Base-by-base conservation (phyloP, 306 rosid genomes). In the Castanea mollissima region DNA sequence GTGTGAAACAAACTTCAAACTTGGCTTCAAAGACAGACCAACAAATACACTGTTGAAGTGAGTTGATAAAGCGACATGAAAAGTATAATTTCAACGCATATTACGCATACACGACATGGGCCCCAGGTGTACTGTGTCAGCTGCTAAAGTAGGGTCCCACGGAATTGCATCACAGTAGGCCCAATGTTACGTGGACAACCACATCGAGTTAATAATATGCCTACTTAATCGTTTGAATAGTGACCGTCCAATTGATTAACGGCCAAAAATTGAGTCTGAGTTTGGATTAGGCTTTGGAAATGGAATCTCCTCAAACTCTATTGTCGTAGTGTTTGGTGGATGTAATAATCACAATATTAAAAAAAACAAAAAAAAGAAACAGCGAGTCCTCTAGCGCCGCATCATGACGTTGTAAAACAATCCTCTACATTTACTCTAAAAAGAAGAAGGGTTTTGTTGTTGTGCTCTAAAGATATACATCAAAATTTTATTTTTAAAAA, bases 21-120 rank as follows among this genome's bases (percentile, higher is more conserved):
- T 89, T 92, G 31, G 75, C 94, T 88, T 88, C 85, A 41, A 88
- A 90, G 94, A 72, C 80, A 82, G 46, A 7, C 46, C 46, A 38
- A 38, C 46, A 38, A 38, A 38, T 38, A 7, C 46, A 38, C 11
- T 58, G 77, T 12, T 34, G 20, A 44, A 52, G 44, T 34, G 67
- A 20, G 58, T 70, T 59, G 19, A 73, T 73, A 79, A 85, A 44
- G 71, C 75, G 68, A 82, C 81, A 18, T 78, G 31, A 55, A 71
- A 79, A 56, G 69, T 57, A 38, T 67, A 73, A 59, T 49, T 80
- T n/a, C 79, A 76, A 80, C 82, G 72, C 70, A 70, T 13, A 5
- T 18, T 5, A 5, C 8, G 74, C 57, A 23, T 0, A 25, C 46
- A 18, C 18, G 23, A 56, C 1, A 25, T 25, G 27, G 78, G 59